phyloP scores from a whole-genome alignment of 768 basidiomycete genomes.

The Austroboletus festivus region DNA sequence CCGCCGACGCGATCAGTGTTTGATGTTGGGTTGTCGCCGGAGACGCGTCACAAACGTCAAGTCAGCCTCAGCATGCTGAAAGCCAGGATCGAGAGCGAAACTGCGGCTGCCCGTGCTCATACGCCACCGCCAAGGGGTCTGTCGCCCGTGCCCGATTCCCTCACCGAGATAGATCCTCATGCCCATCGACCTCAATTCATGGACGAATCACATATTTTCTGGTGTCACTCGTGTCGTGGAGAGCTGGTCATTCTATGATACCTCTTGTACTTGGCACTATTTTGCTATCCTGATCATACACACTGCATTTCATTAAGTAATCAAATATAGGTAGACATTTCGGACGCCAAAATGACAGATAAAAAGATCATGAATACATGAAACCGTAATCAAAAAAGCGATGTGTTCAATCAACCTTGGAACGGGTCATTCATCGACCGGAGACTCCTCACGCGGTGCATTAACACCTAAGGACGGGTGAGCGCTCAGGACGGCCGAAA shows the following conservation, averaged over 20 bases:
- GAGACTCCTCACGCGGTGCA: constrained; percentile 32
- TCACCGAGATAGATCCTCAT: constrained; percentile 16
- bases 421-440: constrained; percentile 22
- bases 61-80: constrained; percentile 88
- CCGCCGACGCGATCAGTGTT: constrained; percentile 55
- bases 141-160: constrained; percentile 46
- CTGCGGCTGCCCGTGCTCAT: constrained; percentile 37
- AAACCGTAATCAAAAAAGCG: constrained; percentile 1
- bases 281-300: constrained; percentile 4
- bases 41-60: constrained; percentile 77
- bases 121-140: constrained; percentile 55
- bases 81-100: constrained; percentile 84
- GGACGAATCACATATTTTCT: constrained; percentile 87
- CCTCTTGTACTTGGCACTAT: neutral
- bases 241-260: constrained; percentile 69
- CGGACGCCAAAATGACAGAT: constrained; percentile 2
- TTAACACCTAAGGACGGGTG: constrained; percentile 43
- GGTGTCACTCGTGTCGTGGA: constrained; percentile 81
- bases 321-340: constrained; percentile 9
- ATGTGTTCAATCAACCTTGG: constrained; percentile 4
- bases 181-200: constrained; percentile 65
- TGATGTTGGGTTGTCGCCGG: constrained; percentile 67
- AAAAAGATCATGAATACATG: too few species aligned
- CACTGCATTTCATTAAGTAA: constrained; percentile 20
- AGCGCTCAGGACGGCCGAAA: constrained; percentile 5